phyloP scores from a whole-genome alignment of 2,329 filamentous ascomycete species.

The Beauveria sp. region DNA sequence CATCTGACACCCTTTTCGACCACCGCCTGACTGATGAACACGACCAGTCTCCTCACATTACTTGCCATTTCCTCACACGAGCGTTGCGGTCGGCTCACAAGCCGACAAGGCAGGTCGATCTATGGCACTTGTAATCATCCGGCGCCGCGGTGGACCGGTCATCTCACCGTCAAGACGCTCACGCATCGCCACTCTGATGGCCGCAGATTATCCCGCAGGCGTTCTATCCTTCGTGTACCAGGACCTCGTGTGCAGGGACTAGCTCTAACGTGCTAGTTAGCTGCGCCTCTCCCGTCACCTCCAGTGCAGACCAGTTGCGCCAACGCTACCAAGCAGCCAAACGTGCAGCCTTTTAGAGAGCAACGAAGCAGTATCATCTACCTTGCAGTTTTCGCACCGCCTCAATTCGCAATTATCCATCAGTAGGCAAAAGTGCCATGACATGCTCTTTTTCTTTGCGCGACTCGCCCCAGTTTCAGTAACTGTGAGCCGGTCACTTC shows the following conservation, averaged over 20 bases:
- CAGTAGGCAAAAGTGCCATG: background rate
- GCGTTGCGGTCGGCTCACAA: constrained; percentile 10
- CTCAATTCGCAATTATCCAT: background rate
- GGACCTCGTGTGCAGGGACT: background rate
- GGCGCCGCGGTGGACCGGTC: background rate
- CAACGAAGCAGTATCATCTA: background rate
- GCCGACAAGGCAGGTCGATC: constrained; percentile 9
- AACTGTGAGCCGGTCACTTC: background rate
- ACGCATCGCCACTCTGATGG: background rate
- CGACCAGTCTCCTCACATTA: background rate
- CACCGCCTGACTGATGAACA: constrained; percentile 6
- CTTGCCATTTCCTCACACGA: background rate
- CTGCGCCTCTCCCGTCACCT: background rate
- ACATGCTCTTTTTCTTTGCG: background rate
- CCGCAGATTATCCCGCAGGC: background rate
- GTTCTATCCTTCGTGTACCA: background rate
- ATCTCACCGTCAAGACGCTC: background rate
- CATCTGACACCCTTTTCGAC: constrained; percentile 7
- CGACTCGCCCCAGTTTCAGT: background rate
- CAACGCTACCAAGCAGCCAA: background rate
- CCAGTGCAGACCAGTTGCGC: background rate
- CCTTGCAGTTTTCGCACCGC: background rate
- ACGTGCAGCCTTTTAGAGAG: background rate
- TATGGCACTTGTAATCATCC: background rate
- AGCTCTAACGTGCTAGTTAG: background rate